Percentiles rank a stretch among this genome's conserved stretches.
phyloP scores from a whole-genome alignment of 495 filamentous ascomycete species.

The Clohesyomyces aquaticus region DNA sequence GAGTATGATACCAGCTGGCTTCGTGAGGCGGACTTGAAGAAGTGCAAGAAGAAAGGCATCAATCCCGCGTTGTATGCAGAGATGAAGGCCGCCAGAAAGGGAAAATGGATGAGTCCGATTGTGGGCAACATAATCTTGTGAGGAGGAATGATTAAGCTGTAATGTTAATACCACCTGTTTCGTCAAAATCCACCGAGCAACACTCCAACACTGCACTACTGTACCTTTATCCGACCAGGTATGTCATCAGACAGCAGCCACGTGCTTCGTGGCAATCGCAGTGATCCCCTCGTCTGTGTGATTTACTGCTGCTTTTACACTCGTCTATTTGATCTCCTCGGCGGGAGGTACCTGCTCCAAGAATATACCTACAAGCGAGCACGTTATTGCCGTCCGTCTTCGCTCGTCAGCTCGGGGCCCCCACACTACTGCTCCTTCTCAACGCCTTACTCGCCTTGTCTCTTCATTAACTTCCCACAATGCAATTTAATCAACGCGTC shows the following conservation, averaged over 20 bases:
- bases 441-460: background rate
- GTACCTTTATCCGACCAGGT: background rate
- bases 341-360: background rate
- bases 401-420: background rate
- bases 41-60: constrained; percentile 46
- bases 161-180: background rate
- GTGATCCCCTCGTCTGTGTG: background rate
- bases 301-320: background rate
- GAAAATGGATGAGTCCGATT: constrained; percentile 42
- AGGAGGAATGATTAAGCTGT: background rate
- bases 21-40: constrained; percentile 37
- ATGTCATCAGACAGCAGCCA: background rate
- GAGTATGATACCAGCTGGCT: constrained; percentile 39
- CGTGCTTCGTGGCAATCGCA: background rate
- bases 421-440: background rate
- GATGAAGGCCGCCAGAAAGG: constrained; percentile 46
- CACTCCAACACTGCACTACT: background rate
- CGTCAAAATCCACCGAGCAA: background rate
- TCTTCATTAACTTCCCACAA: constrained; percentile 6
- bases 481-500: constrained; percentile 3
- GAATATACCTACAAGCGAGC: background rate
- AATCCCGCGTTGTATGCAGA: constrained; percentile 46
- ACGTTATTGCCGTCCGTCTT: background rate
- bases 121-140: constrained; percentile 42
- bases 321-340: background rate